Percentiles rank a stretch among this genome's conserved stretches.
phyloP scores from a whole-genome alignment of 257 asterid genomes.

The Salvia splendens region DNA sequence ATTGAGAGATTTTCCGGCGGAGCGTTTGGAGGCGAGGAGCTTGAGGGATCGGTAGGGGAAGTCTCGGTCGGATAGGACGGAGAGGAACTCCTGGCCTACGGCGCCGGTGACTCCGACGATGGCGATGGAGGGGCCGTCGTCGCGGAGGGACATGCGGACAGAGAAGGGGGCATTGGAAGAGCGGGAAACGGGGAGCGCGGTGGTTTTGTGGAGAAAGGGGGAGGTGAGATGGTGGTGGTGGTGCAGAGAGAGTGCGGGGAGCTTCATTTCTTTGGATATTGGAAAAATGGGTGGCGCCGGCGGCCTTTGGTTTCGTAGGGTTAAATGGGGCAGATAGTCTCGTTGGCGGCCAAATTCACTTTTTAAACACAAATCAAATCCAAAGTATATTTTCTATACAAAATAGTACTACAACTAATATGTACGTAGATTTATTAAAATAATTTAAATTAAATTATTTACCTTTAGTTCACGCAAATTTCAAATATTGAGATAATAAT shows the following conservation, averaged over 20 bases:
- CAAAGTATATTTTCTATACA: too few relatives aligned
- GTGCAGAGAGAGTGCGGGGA: slow-evolving; percentile 47
- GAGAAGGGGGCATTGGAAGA: slow-evolving; percentile 38
- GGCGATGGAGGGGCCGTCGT: slow-evolving; percentile 83
- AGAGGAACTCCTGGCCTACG: slow-evolving; percentile 91
- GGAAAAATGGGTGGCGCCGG: background rate
- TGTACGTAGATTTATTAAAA: too few relatives aligned
- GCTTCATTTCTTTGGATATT: slow-evolving; percentile 39
- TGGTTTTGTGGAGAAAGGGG: slow-evolving; percentile 33
- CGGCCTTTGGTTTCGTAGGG: slow-evolving; percentile 28
- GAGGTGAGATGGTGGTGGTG: slow-evolving; percentile 36
- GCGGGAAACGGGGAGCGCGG: slow-evolving; percentile 30
- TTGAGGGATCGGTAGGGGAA: slow-evolving; percentile 86
- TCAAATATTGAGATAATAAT: too few relatives aligned
- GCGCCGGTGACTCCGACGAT: slow-evolving; percentile 96
- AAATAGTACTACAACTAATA: too few relatives aligned
- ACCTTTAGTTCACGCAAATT: too few relatives aligned
- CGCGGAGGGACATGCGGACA: slow-evolving; percentile 77
- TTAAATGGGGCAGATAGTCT: background rate
- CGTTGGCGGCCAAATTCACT: too few relatives aligned
- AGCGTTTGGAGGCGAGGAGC: slow-evolving; percentile 86
- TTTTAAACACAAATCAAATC: too few relatives aligned
- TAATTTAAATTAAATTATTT: too few relatives aligned
- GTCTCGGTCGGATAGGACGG: slow-evolving; percentile 76
- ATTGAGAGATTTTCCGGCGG: slow-evolving; percentile 61